Base-by-base conservation (phyloP, 2,329 filamentous ascomycete genomes). In the Acephala macrosclerotiorum region DNA sequence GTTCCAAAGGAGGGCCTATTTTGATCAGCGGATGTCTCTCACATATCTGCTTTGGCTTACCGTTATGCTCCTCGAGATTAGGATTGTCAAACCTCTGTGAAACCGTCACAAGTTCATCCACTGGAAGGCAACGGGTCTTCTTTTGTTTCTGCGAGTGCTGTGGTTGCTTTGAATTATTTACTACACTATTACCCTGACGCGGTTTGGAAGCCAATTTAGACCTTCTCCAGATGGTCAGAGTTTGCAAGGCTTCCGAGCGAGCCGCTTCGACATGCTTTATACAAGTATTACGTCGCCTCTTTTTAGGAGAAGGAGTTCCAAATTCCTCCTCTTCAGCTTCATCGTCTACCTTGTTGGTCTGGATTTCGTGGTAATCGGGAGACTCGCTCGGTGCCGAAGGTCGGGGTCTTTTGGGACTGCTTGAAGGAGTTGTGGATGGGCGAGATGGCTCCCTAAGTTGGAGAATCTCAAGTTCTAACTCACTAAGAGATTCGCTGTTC, bases 21-120 rank as follows among this genome's bases (percentile, higher is more conserved):
- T 49, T 14, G 26, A 26, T 38, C 16, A 22, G 58, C 1, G 49
- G 2, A 51, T 42, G 16, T 3, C 1, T 3, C 22, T 11, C 22
- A 64, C 6, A 11, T 36, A 36, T 22, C 18, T 11, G 6, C 49
- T 51, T 14, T 29, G 5, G 61, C 61, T 63, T 47, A 69, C 70
- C 33, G 49, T 45, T 16, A 25, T 53, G n/a, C 22, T 38, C 22
- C 20, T 69, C 70, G 5, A 62, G 16, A 20, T 65, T 62, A n/a
- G 51, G 33, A 4, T 53, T 33, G 9, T 40, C 53, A 12, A 66
- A 29, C 51, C 61, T 69, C 16, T 72, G 64, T 1, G 64, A 58
- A 6, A 62, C 58, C 7, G 64, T 60, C 18, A 71, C 26, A 33
- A 75, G 58, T 47, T 73, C 69, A 16, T 67, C 55, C 16, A 69